Percentiles rank a stretch among this genome's conserved stretches.
Conservation (phyloP, 2,329 filamentous ascomycete species). For the Epichloe glyceriae region DNA sequence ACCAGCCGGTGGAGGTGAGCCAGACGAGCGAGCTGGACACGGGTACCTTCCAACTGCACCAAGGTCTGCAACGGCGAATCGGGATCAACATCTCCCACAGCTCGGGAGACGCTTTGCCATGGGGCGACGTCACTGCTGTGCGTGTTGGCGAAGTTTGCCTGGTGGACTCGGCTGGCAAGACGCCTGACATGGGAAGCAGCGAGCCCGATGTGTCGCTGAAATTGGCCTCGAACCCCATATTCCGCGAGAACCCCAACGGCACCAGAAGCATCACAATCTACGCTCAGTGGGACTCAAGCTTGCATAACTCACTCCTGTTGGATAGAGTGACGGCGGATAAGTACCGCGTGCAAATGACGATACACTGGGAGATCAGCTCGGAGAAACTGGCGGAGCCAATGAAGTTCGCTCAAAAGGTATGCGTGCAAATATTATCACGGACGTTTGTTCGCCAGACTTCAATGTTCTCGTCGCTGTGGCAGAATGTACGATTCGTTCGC, state of each 20-base stretch:
- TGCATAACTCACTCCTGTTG: slow-evolving; percentile 84
- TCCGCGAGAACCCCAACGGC: slow-evolving; percentile 79
- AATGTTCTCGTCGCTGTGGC: slow-evolving; percentile 79
- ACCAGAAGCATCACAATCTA: slow-evolving; percentile 74
- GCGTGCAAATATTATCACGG: slow-evolving; percentile 71
- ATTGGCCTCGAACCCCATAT: slow-evolving; percentile 61
- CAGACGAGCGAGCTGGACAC: slow-evolving; percentile 71
- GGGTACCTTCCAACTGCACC: slow-evolving; percentile 91
- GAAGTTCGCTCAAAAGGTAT: slow-evolving; percentile 69
- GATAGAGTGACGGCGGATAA: slow-evolving; percentile 88
- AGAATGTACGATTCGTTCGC: slow-evolving; percentile 71
- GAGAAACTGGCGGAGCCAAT: slow-evolving; percentile 78
- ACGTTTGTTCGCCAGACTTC: slow-evolving; percentile 76
- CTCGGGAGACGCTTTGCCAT: slow-evolving; percentile 76
- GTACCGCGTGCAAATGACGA: slow-evolving; percentile 75
- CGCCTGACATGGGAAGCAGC: slow-evolving; percentile 61
- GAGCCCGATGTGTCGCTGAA: slow-evolving; percentile 66
- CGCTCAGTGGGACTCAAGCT: slow-evolving; percentile 94
- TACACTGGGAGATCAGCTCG: slow-evolving; percentile 77
- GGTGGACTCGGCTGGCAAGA: slow-evolving; percentile 73
- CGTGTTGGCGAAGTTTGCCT: slow-evolving; percentile 72
- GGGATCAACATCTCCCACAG: slow-evolving; percentile 83
- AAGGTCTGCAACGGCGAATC: slow-evolving; percentile 81
- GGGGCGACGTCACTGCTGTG: slow-evolving; percentile 69
- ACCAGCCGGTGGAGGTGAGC: slow-evolving; percentile 83